Conservation (phyloP, 2,329 filamentous ascomycete species). For the Colletotrichum spaethianum region DNA sequence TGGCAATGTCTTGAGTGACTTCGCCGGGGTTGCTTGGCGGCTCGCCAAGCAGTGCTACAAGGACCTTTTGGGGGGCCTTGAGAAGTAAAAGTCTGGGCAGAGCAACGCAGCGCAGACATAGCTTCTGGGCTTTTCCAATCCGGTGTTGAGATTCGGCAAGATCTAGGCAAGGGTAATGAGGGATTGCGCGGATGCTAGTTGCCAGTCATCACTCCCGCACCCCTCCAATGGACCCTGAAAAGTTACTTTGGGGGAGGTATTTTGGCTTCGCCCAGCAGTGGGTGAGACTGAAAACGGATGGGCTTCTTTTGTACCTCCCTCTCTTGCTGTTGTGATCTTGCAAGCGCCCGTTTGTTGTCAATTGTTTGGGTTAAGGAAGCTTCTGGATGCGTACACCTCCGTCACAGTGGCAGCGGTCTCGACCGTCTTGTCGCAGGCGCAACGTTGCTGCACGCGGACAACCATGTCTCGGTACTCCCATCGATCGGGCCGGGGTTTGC, state of each 20-base stretch:
- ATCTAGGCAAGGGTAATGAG: conserved; percentile 1
- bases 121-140: not conserved
- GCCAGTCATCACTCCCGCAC: not conserved
- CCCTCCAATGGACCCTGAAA: conserved; percentile 9
- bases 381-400: not conserved
- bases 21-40: not conserved
- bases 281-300: not conserved
- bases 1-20: not conserved
- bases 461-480: conserved; percentile 17
- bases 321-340: not conserved
- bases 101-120: not conserved
- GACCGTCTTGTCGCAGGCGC: not conserved
- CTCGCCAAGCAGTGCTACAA: not conserved
- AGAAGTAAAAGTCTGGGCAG: not conserved
- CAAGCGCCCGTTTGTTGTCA: not conserved
- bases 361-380: not conserved
- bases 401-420: not conserved
- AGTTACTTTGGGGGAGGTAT: not conserved
- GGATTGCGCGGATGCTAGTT: not conserved
- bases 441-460: conserved; percentile 6
- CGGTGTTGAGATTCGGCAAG: not conserved
- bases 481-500: not conserved
- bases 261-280: not conserved
- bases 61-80: not conserved
- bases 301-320: not conserved